Percentiles rank a stretch among this genome's conserved stretches.
Conservation (phyloP, 2,329 filamentous ascomycete genomes). For the Alternaria atra region DNA sequence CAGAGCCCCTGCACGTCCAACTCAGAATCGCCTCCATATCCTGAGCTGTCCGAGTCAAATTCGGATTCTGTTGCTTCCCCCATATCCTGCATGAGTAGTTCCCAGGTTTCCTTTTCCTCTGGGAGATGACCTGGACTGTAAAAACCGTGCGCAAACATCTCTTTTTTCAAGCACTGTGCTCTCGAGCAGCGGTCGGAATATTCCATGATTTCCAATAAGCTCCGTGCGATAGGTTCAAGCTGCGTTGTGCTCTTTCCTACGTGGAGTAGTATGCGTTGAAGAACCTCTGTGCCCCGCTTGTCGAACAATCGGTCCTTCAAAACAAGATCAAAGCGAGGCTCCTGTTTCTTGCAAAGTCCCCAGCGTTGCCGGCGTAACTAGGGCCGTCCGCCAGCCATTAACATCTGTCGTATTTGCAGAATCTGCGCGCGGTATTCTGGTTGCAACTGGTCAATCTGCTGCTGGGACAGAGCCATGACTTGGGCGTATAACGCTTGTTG, state of each 20-base stretch:
- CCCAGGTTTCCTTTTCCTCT: constrained; percentile 6
- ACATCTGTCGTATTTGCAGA: constrained; percentile 74
- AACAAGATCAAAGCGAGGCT: background rate
- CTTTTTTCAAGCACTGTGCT: background rate
- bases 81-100: background rate
- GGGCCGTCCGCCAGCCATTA: constrained; percentile 52
- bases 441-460: constrained; percentile 80
- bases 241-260: constrained; percentile 6
- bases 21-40: background rate
- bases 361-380: background rate
- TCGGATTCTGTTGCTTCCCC: background rate
- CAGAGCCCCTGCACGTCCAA: background rate
- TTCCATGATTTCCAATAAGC: background rate
- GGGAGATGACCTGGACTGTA: background rate
- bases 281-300: background rate
- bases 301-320: background rate
- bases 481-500: constrained; percentile 80
- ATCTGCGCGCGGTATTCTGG: constrained; percentile 81
- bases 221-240: constrained; percentile 1
- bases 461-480: constrained; percentile 80
- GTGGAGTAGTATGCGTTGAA: constrained; percentile 2
- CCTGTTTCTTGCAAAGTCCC: background rate
- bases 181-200: background rate
- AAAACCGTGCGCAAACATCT: background rate
- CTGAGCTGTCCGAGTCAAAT: background rate